phyloP scores from a whole-genome alignment of 345 rosid genomes.

The Ailanthus altissimus region DNA sequence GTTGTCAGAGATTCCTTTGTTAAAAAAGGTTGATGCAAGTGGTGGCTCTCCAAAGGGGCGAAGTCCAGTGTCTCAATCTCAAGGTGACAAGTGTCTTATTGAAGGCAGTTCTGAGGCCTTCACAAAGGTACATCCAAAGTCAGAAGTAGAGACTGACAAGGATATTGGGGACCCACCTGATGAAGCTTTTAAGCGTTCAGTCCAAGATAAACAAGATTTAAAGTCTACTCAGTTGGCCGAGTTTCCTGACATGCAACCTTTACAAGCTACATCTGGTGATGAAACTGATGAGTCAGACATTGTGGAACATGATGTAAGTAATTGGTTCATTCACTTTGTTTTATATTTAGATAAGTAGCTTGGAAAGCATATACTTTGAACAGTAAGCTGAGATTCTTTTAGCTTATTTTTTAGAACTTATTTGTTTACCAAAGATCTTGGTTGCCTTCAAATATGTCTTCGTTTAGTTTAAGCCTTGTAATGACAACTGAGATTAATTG shows the following conservation, averaged over 20 bases:
- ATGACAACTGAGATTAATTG: background rate
- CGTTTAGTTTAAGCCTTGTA: background rate
- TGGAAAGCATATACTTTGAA: background rate
- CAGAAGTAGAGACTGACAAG: conserved; percentile 35
- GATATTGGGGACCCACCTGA: conserved; percentile 30
- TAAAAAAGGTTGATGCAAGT: conserved; percentile 30
- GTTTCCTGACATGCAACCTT: conserved; percentile 33
- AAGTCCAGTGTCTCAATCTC: conserved; percentile 14
- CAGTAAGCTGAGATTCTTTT: conserved; percentile 3
- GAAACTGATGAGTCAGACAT: conserved; percentile 78
- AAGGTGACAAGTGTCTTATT: conserved; percentile 16
- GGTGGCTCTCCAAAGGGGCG: conserved; percentile 28
- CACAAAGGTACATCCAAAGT: conserved; percentile 34
- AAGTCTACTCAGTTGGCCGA: conserved; percentile 41
- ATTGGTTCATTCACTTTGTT: conserved; percentile 22
- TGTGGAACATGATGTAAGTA: conserved; percentile 89
- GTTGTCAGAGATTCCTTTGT: conserved; percentile 31
- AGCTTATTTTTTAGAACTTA: conserved; percentile 1
- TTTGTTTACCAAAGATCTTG: background rate
- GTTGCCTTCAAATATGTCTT: conserved; percentile 4
- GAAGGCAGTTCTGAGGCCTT: conserved; percentile 24
- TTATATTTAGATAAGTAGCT: background rate
- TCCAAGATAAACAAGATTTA: conserved; percentile 38
- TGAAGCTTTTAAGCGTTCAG: conserved; percentile 35
- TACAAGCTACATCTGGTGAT: conserved; percentile 49